phyloP scores from a whole-genome alignment of 1,284 basidiomycete genomes.

The Ustilago lituana region DNA sequence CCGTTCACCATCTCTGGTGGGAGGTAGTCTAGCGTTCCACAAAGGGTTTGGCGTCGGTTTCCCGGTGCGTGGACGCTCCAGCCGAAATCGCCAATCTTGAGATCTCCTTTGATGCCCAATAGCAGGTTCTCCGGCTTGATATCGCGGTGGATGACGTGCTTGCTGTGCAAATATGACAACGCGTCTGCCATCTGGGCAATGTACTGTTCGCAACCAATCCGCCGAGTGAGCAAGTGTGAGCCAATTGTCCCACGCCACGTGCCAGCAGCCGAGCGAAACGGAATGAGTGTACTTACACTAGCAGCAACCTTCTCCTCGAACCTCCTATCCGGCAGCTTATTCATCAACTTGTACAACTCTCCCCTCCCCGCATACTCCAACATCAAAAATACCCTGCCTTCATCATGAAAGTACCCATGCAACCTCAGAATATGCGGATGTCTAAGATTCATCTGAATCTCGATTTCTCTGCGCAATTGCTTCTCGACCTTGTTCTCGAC shows the following conservation, averaged over 20 bases:
- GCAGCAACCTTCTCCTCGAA: constrained; percentile 88
- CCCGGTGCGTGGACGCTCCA: constrained; percentile 98
- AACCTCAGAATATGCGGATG: constrained; percentile 94
- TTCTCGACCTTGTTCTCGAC: constrained; percentile 78
- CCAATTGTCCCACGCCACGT: no score
- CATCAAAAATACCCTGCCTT: constrained; percentile 97
- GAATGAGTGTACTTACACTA: constrained; percentile 67
- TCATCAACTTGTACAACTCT: constrained; percentile 94
- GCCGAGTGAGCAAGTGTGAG: no score
- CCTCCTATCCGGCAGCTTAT: constrained; percentile 75
- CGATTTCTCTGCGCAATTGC: constrained; percentile 95
- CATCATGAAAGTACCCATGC: constrained; percentile 97
- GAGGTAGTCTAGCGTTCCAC: constrained; percentile 95
- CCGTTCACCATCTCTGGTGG: constrained; percentile 99
- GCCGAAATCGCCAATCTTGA: constrained; percentile 99
- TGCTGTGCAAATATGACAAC: constrained; percentile 87
- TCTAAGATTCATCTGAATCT: constrained; percentile 96
- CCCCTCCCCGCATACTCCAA: constrained; percentile 95
- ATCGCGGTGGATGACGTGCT: constrained; percentile 98
- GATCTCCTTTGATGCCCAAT: constrained; percentile 91
- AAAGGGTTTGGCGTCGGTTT: constrained; percentile 85
- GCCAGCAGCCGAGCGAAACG: no score
- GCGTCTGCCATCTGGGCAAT: constrained; percentile 99
- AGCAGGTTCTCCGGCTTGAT: constrained; percentile 99
- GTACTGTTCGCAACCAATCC: constrained; percentile 73